Evolutionary conservation across 2,329 filamentous ascomycete genomes (phyloP).

Genomic region (Blastomyces parvus): DNA sequence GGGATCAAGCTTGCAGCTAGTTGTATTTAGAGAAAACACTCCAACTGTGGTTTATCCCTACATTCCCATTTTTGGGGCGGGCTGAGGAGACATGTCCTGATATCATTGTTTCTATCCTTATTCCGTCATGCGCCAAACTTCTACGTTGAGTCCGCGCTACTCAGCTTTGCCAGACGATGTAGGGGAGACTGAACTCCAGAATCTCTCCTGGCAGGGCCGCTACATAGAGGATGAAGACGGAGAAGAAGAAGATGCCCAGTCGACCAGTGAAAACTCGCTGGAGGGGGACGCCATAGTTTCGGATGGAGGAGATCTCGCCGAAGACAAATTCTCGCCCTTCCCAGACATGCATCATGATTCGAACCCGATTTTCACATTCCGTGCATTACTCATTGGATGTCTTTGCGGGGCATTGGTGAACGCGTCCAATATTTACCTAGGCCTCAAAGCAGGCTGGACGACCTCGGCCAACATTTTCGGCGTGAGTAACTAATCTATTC

Average conservation of each 20-base stretch:
- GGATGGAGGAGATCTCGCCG: neutral
- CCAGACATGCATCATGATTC: neutral
- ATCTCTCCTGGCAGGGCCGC: neutral
- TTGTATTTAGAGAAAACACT: neutral
- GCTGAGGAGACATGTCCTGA: neutral
- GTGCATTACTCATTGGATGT: constrained; percentile 48
- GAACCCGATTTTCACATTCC: constrained; percentile 37
- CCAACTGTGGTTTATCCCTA: neutral
- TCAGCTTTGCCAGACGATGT: neutral
- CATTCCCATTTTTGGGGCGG: neutral
- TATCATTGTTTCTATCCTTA: neutral
- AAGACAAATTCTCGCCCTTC: constrained; percentile 11
- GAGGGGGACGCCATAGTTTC: constrained; percentile 3
- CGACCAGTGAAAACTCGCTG: neutral
- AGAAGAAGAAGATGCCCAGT: neutral
- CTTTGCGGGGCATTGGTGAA: constrained; percentile 51
- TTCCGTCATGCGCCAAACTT: neutral
- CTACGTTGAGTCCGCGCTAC: neutral
- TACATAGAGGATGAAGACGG: neutral
- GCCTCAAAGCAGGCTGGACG: constrained; percentile 40
- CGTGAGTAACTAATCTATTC: neutral
- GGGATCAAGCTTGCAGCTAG: neutral
- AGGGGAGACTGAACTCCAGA: neutral
- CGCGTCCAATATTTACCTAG: constrained; percentile 54
- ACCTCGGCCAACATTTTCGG: constrained; percentile 14